Evolutionary conservation across 2,329 filamentous ascomycete genomes (phyloP).

Genomic region (Penicillium rolfsii): DNA sequence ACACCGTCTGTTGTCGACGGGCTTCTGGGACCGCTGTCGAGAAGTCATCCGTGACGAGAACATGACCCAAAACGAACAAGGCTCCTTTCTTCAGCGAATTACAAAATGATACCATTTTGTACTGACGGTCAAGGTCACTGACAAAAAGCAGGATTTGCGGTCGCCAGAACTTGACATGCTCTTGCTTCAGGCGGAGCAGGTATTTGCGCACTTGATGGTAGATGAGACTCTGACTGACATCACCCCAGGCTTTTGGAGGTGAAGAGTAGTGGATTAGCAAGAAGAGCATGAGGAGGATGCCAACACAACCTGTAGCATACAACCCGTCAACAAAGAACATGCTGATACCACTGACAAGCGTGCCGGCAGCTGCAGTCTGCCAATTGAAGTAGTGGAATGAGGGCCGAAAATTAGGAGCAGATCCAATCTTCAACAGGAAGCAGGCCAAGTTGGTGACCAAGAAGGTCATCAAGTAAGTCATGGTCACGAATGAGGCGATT

Average conservation of each 20-base stretch:
- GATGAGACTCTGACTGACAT: slow-evolving; percentile 86
- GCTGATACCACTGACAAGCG: slow-evolving; percentile 73
- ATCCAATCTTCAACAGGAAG: slow-evolving; percentile 82
- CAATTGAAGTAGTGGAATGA: slow-evolving; percentile 89
- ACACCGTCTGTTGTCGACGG: slow-evolving; percentile 76
- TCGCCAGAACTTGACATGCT: slow-evolving; percentile 93
- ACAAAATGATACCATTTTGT: slow-evolving; percentile 84
- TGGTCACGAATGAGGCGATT: slow-evolving; percentile 86
- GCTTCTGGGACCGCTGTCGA: slow-evolving; percentile 77
- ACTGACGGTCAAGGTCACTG: slow-evolving; percentile 79
- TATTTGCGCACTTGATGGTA: slow-evolving; percentile 90
- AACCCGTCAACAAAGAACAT: slow-evolving; percentile 91
- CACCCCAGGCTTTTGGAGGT: slow-evolving; percentile 85
- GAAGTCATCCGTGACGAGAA: slow-evolving; percentile 85
- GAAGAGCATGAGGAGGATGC: slow-evolving; percentile 75
- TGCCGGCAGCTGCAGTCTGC: slow-evolving; percentile 76
- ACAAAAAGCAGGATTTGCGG: slow-evolving; percentile 84
- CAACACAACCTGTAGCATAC: slow-evolving; percentile 76
- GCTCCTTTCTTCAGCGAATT: slow-evolving; percentile 89
- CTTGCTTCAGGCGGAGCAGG: slow-evolving; percentile 76
- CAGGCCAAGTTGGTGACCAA: slow-evolving; percentile 86
- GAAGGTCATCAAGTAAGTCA: slow-evolving; percentile 92
- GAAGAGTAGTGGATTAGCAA: slow-evolving; percentile 82
- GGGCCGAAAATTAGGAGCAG: slow-evolving; percentile 84
- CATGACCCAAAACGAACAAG: slow-evolving; percentile 82